These are phyloP conservation scores for Pholiota conissans DNA, from an alignment of 768 basidiomycete genomes.

Conservation along the genomic window DNA sequence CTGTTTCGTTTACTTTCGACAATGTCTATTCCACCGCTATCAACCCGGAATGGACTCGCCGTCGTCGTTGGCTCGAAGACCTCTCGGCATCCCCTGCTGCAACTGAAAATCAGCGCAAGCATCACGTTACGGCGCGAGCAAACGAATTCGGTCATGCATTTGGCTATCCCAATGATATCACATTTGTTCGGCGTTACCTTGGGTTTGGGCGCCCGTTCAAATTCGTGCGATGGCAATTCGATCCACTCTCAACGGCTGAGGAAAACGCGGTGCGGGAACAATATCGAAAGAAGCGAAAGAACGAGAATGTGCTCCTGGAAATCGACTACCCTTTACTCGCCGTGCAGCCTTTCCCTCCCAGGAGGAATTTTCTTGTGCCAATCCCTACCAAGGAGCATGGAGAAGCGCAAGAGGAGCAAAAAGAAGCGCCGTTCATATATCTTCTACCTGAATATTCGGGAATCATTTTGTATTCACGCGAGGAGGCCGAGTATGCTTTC, in stretches of 20 bases:
- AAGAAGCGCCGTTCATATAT: constrained; percentile 23
- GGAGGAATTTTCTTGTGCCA: constrained; percentile 64
- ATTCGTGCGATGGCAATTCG: constrained; percentile 60
- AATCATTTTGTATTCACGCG: constrained; percentile 50
- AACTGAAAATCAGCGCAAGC: constrained; percentile 9
- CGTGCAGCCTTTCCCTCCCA: constrained; percentile 49
- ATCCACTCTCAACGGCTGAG: constrained; percentile 49
- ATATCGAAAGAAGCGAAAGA: constrained; percentile 15
- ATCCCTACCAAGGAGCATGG: constrained; percentile 18
- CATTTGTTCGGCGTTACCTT: constrained; percentile 47
- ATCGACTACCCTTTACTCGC: constrained; percentile 64
- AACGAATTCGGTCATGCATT: constrained; percentile 51
- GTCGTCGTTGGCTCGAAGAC: constrained; percentile 48
- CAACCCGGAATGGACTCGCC: constrained; percentile 48
- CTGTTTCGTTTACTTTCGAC: background rate
- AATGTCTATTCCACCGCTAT: constrained; percentile 17
- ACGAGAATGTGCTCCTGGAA: constrained; percentile 23
- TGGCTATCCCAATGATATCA: constrained; percentile 50
- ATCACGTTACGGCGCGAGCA: constrained; percentile 28
- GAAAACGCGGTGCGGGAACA: constrained; percentile 37
- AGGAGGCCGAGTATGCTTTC: constrained; percentile 54
- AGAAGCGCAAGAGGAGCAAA: background rate
- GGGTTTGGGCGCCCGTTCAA: constrained; percentile 44
- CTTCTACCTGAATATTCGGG: constrained; percentile 46
- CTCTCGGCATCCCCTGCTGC: constrained; percentile 11